A percentile compares a stretch with the other conserved stretches of the same genome.
These are phyloP conservation scores for Symbiodinium natans DNA, from an alignment of 73 alveolate genomes.

Conservation along the genomic window DNA sequence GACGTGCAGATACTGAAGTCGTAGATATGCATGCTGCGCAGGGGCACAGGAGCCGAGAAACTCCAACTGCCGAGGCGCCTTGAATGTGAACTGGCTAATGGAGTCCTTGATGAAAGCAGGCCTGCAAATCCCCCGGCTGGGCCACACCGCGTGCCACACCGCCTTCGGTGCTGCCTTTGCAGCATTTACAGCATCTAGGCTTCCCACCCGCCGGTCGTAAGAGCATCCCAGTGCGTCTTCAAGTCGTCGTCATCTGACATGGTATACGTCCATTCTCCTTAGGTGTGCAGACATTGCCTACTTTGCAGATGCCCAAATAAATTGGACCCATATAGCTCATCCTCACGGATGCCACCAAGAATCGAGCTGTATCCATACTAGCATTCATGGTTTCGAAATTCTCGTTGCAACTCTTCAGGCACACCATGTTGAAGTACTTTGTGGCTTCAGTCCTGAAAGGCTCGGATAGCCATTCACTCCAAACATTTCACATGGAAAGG, in stretches of 20 bases:
- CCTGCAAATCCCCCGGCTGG: neutral
- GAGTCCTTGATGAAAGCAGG: constrained; percentile 71
- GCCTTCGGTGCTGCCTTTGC: neutral
- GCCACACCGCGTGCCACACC: neutral
- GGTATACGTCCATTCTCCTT: constrained; percentile 85
- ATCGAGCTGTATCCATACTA: constrained; percentile 48
- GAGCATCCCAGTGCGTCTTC: constrained; percentile 46
- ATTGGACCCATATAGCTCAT: neutral
- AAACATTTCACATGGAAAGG: neutral
- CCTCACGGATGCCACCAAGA: neutral
- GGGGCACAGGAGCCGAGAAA: neutral
- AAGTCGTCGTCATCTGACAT: constrained; percentile 76
- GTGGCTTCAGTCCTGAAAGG: constrained; percentile 64
- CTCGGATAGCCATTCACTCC: neutral
- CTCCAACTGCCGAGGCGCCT: neutral
- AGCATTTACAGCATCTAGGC: neutral
- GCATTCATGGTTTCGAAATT: constrained; percentile 57
- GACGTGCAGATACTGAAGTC: neutral
- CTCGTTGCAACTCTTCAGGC: constrained; percentile 42
- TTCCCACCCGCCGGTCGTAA: constrained; percentile 30
- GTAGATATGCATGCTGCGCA: neutral
- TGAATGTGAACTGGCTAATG: constrained; percentile 68
- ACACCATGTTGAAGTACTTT: constrained; percentile 81
- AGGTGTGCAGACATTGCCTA: too few species aligned
- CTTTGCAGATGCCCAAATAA: neutral